These are phyloP conservation scores for Huntiella bhutanensis DNA, from an alignment of 2,329 filamentous ascomycete species.

Conservation along the genomic window DNA sequence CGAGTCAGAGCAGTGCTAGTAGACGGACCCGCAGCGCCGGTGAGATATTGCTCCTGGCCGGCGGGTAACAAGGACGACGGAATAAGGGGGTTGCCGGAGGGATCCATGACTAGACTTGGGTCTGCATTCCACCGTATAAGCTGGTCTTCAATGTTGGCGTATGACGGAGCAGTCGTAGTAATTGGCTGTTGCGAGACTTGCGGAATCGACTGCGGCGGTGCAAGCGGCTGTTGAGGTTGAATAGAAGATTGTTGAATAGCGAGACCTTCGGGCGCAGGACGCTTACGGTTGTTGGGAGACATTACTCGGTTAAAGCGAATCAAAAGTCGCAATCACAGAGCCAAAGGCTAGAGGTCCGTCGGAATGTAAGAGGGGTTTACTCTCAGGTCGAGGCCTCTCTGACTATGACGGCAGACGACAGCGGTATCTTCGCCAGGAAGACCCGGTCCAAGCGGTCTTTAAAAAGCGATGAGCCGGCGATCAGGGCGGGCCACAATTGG, in stretches of 20 bases:
- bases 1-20: constrained; percentile 33
- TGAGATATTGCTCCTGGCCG: constrained; percentile 4
- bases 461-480: neutral
- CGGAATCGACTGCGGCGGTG: constrained; percentile 5
- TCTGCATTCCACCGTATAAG: constrained; percentile 7
- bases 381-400: neutral
- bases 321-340: neutral
- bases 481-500: no score
- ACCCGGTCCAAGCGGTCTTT: constrained; percentile 6
- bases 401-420: constrained; percentile 1
- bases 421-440: constrained; percentile 11
- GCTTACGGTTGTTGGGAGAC: constrained; percentile 10
- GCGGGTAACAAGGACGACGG: constrained; percentile 2
- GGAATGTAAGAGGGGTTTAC: neutral
- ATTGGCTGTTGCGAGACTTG: neutral
- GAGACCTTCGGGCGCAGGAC: constrained; percentile 8
- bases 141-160: constrained; percentile 2
- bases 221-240: constrained; percentile 15
- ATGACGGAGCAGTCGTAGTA: neutral
- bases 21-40: constrained; percentile 15
- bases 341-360: neutral
- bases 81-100: constrained; percentile 2
- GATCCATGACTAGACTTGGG: constrained; percentile 5
- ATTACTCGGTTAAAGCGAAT: constrained; percentile 1
- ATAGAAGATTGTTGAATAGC: constrained; percentile 12